Conservation (phyloP, 1,284 basidiomycete genomes). For the Microstroma glucosiphilum region DNA sequence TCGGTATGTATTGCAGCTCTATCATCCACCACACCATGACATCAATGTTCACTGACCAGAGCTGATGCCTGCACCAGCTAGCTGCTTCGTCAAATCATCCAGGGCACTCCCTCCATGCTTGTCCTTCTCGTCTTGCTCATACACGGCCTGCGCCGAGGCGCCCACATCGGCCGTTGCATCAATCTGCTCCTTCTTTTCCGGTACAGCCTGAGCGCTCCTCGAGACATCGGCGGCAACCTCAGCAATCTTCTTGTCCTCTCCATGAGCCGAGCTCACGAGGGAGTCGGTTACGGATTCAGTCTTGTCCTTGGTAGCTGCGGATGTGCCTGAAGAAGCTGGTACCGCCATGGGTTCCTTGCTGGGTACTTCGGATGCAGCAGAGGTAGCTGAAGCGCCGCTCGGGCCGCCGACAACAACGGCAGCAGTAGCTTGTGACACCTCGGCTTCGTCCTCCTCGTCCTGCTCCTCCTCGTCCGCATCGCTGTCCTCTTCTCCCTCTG, state of each 20-base stretch:
- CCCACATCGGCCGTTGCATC: neutral
- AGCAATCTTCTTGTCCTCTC: neutral
- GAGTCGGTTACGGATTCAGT: neutral
- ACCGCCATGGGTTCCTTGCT: neutral
- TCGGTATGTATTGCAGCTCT: too few species aligned
- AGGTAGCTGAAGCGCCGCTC: neutral
- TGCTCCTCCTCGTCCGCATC: constrained; percentile 33
- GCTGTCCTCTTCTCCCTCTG: constrained; percentile 44
- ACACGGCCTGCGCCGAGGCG: neutral
- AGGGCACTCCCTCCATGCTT: too few species aligned
- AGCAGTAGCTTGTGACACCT: neutral
- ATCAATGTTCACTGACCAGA: too few species aligned
- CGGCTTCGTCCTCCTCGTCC: constrained; percentile 21
- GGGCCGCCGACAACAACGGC: neutral
- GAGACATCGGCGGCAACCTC: neutral
- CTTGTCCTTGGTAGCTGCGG: neutral
- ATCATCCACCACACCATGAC: too few species aligned
- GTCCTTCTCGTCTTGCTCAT: constrained; percentile 3
- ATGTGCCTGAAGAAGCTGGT: neutral
- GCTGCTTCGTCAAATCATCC: too few species aligned
- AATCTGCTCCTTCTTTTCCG: neutral
- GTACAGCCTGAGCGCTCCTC: constrained; percentile 1
- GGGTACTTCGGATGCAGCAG: neutral
- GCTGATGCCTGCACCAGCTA: too few species aligned
- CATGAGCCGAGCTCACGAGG: neutral